phyloP scores from a whole-genome alignment of 1,284 basidiomycete species.

The Ceratorhiza oryzae-sativae region DNA sequence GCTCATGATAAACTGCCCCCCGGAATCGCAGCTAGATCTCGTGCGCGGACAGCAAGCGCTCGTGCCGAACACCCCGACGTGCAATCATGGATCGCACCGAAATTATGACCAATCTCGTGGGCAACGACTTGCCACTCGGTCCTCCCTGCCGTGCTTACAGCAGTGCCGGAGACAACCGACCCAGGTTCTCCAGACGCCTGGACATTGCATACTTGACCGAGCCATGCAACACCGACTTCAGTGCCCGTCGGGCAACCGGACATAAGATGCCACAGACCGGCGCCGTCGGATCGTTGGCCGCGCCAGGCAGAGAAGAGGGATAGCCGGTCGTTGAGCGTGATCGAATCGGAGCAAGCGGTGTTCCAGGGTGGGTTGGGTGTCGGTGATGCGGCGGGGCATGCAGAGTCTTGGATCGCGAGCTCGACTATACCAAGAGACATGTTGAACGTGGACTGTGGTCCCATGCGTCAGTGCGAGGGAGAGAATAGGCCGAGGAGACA shows the following conservation, averaged over 20 bases:
- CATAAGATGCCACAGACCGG: slow-evolving; percentile 91
- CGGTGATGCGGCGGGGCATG: slow-evolving; percentile 47
- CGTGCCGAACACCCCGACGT: slow-evolving; percentile 65
- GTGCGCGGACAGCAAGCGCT: slow-evolving; percentile 76
- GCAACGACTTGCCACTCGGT: slow-evolving; percentile 78
- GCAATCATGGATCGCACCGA: slow-evolving; percentile 80
- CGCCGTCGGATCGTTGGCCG: slow-evolving; percentile 74
- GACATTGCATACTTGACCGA: slow-evolving; percentile 63
- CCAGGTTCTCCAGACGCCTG: slow-evolving; percentile 28
- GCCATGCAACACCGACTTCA: slow-evolving; percentile 75
- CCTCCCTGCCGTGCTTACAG: slow-evolving; percentile 73
- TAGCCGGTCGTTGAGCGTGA: slow-evolving; percentile 72
- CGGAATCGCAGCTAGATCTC: slow-evolving; percentile 67
- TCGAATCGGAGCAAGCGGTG: slow-evolving; percentile 52
- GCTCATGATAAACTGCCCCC: slow-evolving; percentile 79
- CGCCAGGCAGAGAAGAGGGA: slow-evolving; percentile 87
- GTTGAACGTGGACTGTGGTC: slow-evolving; percentile 71
- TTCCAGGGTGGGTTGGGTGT: slow-evolving; percentile 55
- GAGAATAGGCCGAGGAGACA: slow-evolving; percentile 40
- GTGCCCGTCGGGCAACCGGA: slow-evolving; percentile 83
- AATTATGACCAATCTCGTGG: slow-evolving; percentile 91
- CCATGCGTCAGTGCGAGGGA: neutral
- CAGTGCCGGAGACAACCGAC: slow-evolving; percentile 75
- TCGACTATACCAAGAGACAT: slow-evolving; percentile 85
- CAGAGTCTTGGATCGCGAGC: slow-evolving; percentile 67